phyloP scores from a whole-genome alignment of 2,329 filamentous ascomycete species.

The Botrytis squamosa region DNA sequence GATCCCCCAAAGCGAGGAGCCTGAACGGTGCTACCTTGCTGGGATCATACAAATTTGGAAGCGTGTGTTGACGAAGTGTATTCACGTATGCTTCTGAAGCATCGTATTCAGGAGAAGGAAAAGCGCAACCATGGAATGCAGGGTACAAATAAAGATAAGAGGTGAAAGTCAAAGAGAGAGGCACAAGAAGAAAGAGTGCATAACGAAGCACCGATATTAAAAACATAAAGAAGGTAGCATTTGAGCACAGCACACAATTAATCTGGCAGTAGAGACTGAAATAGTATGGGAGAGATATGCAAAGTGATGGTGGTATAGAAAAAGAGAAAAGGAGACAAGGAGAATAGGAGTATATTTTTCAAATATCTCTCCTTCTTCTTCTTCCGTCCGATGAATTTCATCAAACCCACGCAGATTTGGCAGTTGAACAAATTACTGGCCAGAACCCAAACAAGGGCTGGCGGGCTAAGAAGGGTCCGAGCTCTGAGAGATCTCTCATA shows the following conservation, averaged over 20 bases:
- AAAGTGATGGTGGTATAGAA: neutral
- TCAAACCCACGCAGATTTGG: neutral
- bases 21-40: conserved; percentile 68
- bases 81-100: conserved; percentile 32
- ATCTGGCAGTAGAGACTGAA: neutral
- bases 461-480: neutral
- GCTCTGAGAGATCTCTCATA: neutral
- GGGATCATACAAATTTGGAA: conserved; percentile 30
- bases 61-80: conserved; percentile 31
- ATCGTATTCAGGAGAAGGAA: conserved; percentile 53
- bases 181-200: conserved; percentile 51
- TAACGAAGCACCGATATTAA: conserved; percentile 37
- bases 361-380: neutral
- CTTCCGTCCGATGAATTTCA: neutral
- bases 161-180: conserved; percentile 68
- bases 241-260: neutral
- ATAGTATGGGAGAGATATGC: neutral
- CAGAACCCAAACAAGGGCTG: neutral
- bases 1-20: conserved; percentile 84
- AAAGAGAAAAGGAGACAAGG: neutral
- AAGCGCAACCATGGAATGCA: conserved; percentile 74
- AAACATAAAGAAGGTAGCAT: conserved; percentile 39
- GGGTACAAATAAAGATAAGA: conserved; percentile 88
- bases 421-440: neutral
- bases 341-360: neutral